These are phyloP conservation scores for Termitomyces sp. DNA, from an alignment of 768 basidiomycete species.

Conservation along the genomic window DNA sequence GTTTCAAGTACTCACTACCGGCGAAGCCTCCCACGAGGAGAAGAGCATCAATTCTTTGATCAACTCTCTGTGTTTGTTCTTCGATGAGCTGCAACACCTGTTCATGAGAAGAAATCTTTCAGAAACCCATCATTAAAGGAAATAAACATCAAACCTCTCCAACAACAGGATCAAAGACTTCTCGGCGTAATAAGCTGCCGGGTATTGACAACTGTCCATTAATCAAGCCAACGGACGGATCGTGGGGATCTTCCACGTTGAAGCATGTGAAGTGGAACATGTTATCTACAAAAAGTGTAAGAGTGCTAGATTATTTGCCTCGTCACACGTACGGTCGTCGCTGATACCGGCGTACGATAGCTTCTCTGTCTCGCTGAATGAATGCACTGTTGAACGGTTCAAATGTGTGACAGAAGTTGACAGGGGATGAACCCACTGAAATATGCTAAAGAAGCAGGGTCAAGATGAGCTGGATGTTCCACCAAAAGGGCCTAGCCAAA, in stretches of 20 bases:
- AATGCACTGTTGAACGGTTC: constrained; percentile 47
- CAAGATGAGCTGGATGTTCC: constrained; percentile 84
- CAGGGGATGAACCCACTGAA: constrained; percentile 44
- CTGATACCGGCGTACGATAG: constrained; percentile 62
- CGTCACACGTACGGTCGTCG: constrained; percentile 60
- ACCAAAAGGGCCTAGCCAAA: constrained; percentile 43
- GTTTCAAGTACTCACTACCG: constrained; percentile 79
- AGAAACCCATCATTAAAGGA: not conserved
- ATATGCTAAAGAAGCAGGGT: constrained; percentile 75
- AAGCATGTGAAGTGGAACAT: constrained; percentile 90
- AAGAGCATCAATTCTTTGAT: constrained; percentile 74
- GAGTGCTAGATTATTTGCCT: not conserved
- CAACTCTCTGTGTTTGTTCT: constrained; percentile 60
- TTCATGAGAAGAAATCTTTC: constrained; percentile 1
- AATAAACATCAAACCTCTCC: constrained; percentile 46
- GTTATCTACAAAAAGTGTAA: constrained; percentile 41
- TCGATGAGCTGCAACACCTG: constrained; percentile 79
- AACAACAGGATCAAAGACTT: constrained; percentile 90
- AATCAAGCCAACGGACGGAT: constrained; percentile 70
- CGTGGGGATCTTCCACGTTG: constrained; percentile 79
- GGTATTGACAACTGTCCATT: constrained; percentile 84
- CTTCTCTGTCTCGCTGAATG: constrained; percentile 87
- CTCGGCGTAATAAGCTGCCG: constrained; percentile 68
- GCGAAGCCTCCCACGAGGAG: constrained; percentile 90
- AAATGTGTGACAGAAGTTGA: not conserved